These are phyloP conservation scores for Rhodomyrtus psidioides DNA, from an alignment of 441 rosid species.

Conservation along the genomic window DNA sequence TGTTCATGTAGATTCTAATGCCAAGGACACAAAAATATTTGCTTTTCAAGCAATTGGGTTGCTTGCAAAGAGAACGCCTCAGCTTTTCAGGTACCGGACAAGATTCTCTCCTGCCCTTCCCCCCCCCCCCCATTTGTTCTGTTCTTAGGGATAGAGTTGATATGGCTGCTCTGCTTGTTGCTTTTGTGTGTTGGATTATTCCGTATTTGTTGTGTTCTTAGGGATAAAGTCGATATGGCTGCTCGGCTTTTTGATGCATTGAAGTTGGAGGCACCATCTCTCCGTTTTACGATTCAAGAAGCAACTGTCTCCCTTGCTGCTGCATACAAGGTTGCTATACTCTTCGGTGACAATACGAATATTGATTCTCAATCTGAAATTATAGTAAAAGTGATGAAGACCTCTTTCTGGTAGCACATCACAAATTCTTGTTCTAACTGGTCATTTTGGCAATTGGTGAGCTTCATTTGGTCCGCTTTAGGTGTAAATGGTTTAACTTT, in stretches of 20 bases:
- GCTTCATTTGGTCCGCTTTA: neutral
- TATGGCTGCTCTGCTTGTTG: slow-evolving; percentile 58
- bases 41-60: slow-evolving; percentile 94
- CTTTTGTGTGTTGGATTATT: neutral
- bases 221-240: slow-evolving; percentile 93
- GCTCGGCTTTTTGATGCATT: slow-evolving; percentile 84
- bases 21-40: slow-evolving; percentile 70
- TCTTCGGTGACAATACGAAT: neutral
- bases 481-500: neutral
- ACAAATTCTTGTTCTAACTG: neutral
- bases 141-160: slow-evolving; percentile 77
- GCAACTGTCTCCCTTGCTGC: slow-evolving; percentile 72
- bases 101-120: slow-evolving; percentile 6
- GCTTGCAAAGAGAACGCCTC: slow-evolving; percentile 85
- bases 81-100: slow-evolving; percentile 67
- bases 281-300: slow-evolving; percentile 79
- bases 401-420: neutral
- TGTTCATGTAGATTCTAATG: slow-evolving; percentile 47
- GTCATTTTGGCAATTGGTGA: neutral
- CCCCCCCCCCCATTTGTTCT: slow-evolving; percentile 11
- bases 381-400: neutral
- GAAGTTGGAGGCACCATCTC: slow-evolving; percentile 66
- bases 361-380: neutral
- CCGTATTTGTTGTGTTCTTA: slow-evolving; percentile 22
- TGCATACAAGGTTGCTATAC: slow-evolving; percentile 71